Evolutionary conservation across 257 asterid genomes (phyloP), one percentile per base, ranked within the genome.

Genomic region (Mitragyna speciosa): DNA sequence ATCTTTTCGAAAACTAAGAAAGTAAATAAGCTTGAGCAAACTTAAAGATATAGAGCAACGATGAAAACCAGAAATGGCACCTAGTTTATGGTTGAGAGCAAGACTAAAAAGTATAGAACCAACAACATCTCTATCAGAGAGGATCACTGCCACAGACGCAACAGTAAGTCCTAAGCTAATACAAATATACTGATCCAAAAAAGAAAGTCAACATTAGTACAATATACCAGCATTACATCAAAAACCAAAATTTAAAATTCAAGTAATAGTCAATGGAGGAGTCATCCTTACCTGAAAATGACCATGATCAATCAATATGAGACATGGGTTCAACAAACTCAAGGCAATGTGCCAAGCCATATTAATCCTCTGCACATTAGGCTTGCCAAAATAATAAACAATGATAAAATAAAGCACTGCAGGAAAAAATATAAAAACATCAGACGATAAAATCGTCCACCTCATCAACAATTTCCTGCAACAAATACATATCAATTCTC

Each of bases 381-480:
- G 71, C 86, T 83, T 85, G 81, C 86, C 91, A 43, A 88, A 86
- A 84, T 87, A 89, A 85, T 91, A 86, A 47, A 80, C 91, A 14
- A 67, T 66, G 31, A 89, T 51, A 79, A 93, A 94, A 82, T 87
- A 91, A 75, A 94, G 87, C 85, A 91, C 97, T 78, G 98, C 93
- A 76, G 99, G n/a, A n/a, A n/a, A 96, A 90, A 94, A 96, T 86
- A 94, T 87, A 87, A 94, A 84, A 81, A 87, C 85, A 89, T 96
- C 97, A 80, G 99, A 96, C 76, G 88, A 90, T 87, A 94, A 80
- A 83, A 94, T 97, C 56, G 98, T 96, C 98, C 99, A 92, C 87
- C 99, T 91, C 99, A 96, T 96, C 94, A 96, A 92, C 91, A 95
- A 90, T 90, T 94, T 95, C 93, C 99, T 96, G 91, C 97, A 90